Evolutionary conservation across 805 yeast genomes (phyloP).

Genomic region (Suhomyces prunicola): DNA sequence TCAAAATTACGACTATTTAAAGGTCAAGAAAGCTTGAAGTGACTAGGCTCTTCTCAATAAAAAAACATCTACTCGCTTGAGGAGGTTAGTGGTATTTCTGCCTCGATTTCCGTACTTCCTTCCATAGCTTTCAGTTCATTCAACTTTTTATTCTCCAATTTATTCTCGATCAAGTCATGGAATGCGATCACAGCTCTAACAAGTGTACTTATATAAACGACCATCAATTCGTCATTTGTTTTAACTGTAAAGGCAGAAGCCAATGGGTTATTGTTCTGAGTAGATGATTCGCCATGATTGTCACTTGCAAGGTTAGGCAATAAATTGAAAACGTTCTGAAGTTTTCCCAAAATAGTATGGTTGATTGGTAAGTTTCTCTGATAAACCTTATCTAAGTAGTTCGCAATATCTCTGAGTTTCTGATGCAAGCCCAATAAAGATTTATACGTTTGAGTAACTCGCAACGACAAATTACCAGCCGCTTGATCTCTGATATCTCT

Average conservation of each 20-base stretch:
- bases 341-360: constrained; percentile 83
- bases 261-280: constrained; percentile 47
- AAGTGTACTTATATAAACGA: constrained; percentile 81
- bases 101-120: neutral
- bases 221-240: constrained; percentile 95
- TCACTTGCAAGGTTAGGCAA: constrained; percentile 67
- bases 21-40: neutral
- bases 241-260: constrained; percentile 83
- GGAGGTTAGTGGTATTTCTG: neutral
- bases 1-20: neutral
- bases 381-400: constrained; percentile 72
- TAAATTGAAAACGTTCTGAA: constrained; percentile 92
- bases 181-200: constrained; percentile 94
- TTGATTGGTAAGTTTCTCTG: constrained; percentile 76
- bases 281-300: constrained; percentile 11
- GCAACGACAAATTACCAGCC: constrained; percentile 84
- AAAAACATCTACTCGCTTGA: neutral
- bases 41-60: neutral
- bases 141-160: constrained; percentile 65
- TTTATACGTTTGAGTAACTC: constrained; percentile 84
- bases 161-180: constrained; percentile 95
- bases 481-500: constrained; percentile 97
- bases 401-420: constrained; percentile 73
- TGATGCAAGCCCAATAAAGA: constrained; percentile 83
- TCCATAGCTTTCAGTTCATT: constrained; percentile 23